A percentile compares a stretch with the other conserved stretches of the same genome.
Conservation (phyloP, 192 early-diverging fungal genomes). For the Ambispora gerdemannii region DNA sequence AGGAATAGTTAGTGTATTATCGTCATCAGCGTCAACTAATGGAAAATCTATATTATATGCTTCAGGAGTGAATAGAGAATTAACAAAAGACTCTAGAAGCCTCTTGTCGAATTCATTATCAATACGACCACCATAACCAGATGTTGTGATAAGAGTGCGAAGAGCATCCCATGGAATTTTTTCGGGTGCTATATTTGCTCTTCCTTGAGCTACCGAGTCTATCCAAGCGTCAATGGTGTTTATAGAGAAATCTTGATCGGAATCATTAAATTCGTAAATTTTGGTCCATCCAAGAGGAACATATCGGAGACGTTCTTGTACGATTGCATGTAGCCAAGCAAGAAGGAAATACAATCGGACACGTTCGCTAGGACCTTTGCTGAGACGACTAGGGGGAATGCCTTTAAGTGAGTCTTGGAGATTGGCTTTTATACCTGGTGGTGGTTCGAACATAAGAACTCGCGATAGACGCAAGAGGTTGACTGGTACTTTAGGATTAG, state of each 20-base stretch:
- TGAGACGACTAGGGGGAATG: constrained; percentile 52
- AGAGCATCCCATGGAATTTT: constrained; percentile 97
- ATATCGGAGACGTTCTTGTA: constrained; percentile 95
- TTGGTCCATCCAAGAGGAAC: constrained; percentile 97
- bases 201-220: constrained; percentile 70
- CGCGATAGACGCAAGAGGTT: constrained; percentile 87
- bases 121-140: constrained; percentile 96
- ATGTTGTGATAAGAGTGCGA: constrained; percentile 75
- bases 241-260: constrained; percentile 90
- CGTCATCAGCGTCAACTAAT: constrained; percentile 54
- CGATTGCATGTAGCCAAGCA: constrained; percentile 94
- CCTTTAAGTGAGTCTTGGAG: constrained; percentile 76
- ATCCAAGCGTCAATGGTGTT: constrained; percentile 91
- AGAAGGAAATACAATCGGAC: constrained; percentile 89
- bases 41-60: constrained; percentile 81
- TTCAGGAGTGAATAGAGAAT: constrained; percentile 70
- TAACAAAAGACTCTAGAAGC: constrained; percentile 83
- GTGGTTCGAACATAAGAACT: constrained; percentile 93
- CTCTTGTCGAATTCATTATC: constrained; percentile 89
- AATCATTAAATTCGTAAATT: constrained; percentile 97
- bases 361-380: constrained; percentile 80
- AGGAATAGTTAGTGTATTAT: constrained; percentile 62
- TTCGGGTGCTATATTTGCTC: constrained; percentile 88
- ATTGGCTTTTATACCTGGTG: constrained; percentile 93
- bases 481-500: constrained; percentile 91